Conservation (phyloP, 2,329 filamentous ascomycete genomes). For the Berkeleyomyces basicola region DNA sequence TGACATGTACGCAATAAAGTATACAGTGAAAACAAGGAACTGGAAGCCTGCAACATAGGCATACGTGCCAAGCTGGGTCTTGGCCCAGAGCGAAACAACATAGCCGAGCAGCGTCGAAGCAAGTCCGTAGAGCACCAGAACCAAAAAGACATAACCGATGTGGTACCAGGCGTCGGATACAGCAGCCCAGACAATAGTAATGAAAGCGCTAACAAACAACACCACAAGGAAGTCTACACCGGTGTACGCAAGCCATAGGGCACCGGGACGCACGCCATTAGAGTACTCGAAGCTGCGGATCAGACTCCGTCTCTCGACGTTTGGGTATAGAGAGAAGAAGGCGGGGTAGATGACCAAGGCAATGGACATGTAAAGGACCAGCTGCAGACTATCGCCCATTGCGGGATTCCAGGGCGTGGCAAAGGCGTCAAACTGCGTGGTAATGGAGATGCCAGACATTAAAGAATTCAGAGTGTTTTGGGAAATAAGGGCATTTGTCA, state of each 20-base stretch:
- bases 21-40: slow-evolving; percentile 52
- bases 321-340: slow-evolving; percentile 80
- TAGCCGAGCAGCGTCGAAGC: slow-evolving; percentile 64
- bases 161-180: slow-evolving; percentile 56
- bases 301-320: slow-evolving; percentile 61
- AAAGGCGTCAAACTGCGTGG: slow-evolving; percentile 57
- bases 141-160: slow-evolving; percentile 63
- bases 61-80: slow-evolving; percentile 68
- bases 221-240: slow-evolving; percentile 66
- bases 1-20: slow-evolving; percentile 53
- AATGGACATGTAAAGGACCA: slow-evolving; percentile 68
- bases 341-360: slow-evolving; percentile 65
- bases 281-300: slow-evolving; percentile 80
- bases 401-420: slow-evolving; percentile 54
- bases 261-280: slow-evolving; percentile 68
- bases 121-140: slow-evolving; percentile 68
- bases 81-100: slow-evolving; percentile 62
- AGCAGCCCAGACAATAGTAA: slow-evolving; percentile 53
- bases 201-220: slow-evolving; percentile 28
- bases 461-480: slow-evolving; percentile 52
- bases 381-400: slow-evolving; percentile 57
- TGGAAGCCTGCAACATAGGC: slow-evolving; percentile 67
- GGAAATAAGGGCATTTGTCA: slow-evolving; percentile 41
- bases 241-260: slow-evolving; percentile 73
- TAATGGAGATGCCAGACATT: slow-evolving; percentile 50